These are phyloP conservation scores for Xerocomellus dryophilus DNA, from an alignment of 768 basidiomycete genomes.

Conservation along the genomic window DNA sequence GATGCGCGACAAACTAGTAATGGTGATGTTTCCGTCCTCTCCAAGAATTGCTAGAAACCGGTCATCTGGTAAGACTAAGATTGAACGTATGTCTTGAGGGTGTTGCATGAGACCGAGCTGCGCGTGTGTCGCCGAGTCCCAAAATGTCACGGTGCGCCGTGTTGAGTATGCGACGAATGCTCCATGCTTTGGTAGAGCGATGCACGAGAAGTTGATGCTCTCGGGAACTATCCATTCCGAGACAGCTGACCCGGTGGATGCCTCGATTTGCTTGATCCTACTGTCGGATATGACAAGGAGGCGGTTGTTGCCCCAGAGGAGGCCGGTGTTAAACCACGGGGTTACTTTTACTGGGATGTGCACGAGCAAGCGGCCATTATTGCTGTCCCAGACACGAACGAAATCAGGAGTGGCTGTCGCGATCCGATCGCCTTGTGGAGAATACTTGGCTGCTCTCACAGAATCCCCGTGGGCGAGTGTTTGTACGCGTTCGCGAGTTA, in stretches of 20 bases:
- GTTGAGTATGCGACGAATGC: not conserved
- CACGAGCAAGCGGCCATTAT: not conserved
- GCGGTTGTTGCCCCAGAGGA: not conserved
- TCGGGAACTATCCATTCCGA: not conserved
- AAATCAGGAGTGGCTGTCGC: not conserved
- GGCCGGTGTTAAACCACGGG: not conserved
- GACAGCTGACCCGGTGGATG: not conserved
- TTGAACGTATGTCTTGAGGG: not conserved
- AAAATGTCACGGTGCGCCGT: not conserved
- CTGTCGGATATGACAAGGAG: too few relatives aligned
- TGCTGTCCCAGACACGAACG: not conserved
- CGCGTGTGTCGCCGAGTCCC: not conserved
- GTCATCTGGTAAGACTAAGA: not conserved
- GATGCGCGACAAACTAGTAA: not conserved
- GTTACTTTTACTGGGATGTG: too few relatives aligned
- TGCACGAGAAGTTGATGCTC: accelerated
- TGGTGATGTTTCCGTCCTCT: not conserved
- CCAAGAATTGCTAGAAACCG: not conserved
- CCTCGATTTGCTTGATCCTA: not conserved
- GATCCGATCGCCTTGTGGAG: not conserved
- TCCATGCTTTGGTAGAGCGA: not conserved
- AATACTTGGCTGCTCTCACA: not conserved
- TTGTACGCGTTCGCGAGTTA: not conserved
- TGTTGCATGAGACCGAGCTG: not conserved
- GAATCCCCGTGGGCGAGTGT: not conserved